Evolutionary conservation across 345 rosid species (phyloP).

Genomic region (Aquilaria sinensis): DNA sequence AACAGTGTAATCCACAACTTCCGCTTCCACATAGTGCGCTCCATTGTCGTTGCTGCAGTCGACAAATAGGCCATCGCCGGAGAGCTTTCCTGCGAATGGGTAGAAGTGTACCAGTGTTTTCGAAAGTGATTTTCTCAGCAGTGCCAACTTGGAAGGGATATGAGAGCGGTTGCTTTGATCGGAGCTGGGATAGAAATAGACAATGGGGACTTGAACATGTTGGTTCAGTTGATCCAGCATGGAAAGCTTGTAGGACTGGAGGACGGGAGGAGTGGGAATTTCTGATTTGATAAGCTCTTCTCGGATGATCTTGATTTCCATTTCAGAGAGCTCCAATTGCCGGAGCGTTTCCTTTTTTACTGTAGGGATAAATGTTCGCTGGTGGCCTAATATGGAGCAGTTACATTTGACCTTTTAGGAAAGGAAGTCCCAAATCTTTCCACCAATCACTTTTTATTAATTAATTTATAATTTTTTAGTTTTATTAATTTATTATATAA

Average conservation of each 20-base stretch:
- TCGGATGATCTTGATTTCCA: too few relatives aligned
- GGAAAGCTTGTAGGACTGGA: conserved; percentile 12
- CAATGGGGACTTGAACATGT: conserved; percentile 18
- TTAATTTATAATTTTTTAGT: too few relatives aligned
- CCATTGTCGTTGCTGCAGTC: conserved; percentile 47
- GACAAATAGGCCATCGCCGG: conserved; percentile 16
- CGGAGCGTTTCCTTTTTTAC: too few relatives aligned
- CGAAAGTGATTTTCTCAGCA: conserved; percentile 37
- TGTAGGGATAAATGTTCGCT: too few relatives aligned
- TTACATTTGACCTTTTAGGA: too few relatives aligned
- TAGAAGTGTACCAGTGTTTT: conserved; percentile 33
- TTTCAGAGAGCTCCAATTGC: too few relatives aligned
- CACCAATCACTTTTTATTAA: too few relatives aligned
- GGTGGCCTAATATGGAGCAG: too few relatives aligned
- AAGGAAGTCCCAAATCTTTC: too few relatives aligned
- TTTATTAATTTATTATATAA: too few relatives aligned
- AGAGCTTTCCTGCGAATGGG: conserved; percentile 45
- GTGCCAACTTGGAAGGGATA: conserved; percentile 3
- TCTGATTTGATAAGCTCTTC: conserved; percentile 5
- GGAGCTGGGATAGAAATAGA: conserved; percentile 16
- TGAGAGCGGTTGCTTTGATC: too few relatives aligned
- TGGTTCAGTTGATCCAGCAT: conserved; percentile 19
- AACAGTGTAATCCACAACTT: conserved; percentile 12
- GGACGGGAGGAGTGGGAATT: conserved; percentile 9
- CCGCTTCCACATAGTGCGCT: conserved; percentile 26